Conservation (phyloP, 225 moss, liverwort and hornwort genomes). For the Marchantia polymorpha region DNA sequence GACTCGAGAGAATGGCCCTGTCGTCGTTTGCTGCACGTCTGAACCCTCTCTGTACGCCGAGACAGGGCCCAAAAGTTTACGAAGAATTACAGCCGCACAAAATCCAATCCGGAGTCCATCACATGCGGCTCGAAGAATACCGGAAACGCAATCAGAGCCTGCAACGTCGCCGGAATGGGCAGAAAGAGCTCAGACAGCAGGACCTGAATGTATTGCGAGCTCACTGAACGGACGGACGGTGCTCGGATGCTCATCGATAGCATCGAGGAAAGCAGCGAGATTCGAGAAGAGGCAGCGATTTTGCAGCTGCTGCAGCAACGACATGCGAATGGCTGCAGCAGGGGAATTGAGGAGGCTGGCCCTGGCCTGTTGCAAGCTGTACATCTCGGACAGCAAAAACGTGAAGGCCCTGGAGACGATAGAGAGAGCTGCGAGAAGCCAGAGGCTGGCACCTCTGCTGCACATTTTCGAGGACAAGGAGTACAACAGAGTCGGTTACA, state of each 20-base stretch:
- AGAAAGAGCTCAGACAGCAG: not conserved
- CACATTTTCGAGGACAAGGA: slow-evolving; percentile 76
- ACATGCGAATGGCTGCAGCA: slow-evolving; percentile 24
- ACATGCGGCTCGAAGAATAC: not conserved
- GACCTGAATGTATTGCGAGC: not conserved
- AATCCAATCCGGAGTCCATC: not conserved
- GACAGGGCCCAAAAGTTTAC: not conserved
- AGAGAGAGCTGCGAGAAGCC: slow-evolving; percentile 53
- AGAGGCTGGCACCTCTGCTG: slow-evolving; percentile 65
- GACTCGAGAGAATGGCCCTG: too few species aligned
- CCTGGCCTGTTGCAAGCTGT: slow-evolving; percentile 81
- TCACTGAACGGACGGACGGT: not conserved
- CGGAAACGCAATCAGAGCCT: not conserved
- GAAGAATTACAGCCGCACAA: slow-evolving; percentile 12
- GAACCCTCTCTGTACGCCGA: not conserved
- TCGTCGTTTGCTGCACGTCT: too few species aligned
- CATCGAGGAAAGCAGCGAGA: not conserved
- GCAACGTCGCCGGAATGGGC: not conserved
- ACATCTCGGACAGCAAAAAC: slow-evolving; percentile 78
- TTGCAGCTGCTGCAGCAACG: too few species aligned
- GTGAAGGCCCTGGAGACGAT: slow-evolving; percentile 53
- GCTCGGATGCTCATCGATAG: too few species aligned
- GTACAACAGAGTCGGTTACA: slow-evolving; percentile 89
- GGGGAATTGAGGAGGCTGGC: slow-evolving; percentile 48
- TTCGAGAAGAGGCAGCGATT: not conserved